Conservation (phyloP, 2,329 filamentous ascomycete genomes). For the Phyllosticta citribraziliensis region DNA sequence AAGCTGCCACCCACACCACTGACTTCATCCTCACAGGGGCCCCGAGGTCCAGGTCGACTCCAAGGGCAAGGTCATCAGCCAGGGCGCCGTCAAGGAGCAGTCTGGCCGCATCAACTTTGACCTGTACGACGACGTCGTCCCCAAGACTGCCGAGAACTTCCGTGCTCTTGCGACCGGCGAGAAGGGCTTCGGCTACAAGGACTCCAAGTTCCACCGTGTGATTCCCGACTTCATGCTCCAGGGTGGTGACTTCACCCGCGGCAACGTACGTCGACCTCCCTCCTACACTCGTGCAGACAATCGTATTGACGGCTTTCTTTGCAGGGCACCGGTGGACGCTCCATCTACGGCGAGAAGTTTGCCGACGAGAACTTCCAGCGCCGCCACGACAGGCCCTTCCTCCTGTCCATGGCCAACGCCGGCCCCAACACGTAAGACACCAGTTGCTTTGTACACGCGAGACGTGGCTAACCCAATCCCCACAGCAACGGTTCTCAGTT, state of each 20-base stretch:
- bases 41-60: conserved; percentile 56
- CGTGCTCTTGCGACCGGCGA: conserved; percentile 69
- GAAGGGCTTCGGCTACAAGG: conserved; percentile 74
- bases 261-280: conserved; percentile 56
- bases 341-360: conserved; percentile 94
- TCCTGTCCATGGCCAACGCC: conserved; percentile 92
- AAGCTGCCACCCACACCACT: not conserved
- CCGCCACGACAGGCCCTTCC: conserved; percentile 64
- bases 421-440: conserved; percentile 70
- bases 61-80: conserved; percentile 40
- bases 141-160: conserved; percentile 84
- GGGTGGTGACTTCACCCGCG: conserved; percentile 89
- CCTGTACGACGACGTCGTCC: conserved; percentile 76
- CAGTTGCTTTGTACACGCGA: not conserved
- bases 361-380: conserved; percentile 80
- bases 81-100: conserved; percentile 53
- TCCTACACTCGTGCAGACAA: not conserved
- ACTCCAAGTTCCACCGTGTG: conserved; percentile 83
- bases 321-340: conserved; percentile 82
- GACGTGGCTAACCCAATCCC: conserved; percentile 14
- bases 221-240: conserved; percentile 93
- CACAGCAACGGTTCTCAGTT: conserved; percentile 60
- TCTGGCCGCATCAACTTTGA: conserved; percentile 76
- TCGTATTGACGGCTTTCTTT: conserved; percentile 5
- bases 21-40: conserved; percentile 48